Evolutionary conservation across 2,329 filamentous ascomycete species (phyloP).

Genomic region (Curvularia verruculosa): DNA sequence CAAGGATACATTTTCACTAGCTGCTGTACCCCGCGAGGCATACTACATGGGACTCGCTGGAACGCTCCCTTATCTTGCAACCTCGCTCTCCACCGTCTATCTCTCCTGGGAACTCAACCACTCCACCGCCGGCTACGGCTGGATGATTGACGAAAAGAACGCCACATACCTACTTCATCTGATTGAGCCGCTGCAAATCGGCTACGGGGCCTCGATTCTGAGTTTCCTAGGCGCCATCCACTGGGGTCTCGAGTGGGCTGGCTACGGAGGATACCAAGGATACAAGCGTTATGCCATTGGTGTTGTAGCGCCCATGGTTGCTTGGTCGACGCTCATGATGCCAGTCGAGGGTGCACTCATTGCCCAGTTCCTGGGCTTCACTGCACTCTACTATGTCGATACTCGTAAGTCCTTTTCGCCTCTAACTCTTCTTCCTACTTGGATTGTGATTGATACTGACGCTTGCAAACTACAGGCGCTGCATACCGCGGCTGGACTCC

Average conservation of each 20-base stretch:
- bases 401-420: conserved; percentile 43
- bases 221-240: conserved; percentile 94
- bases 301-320: conserved; percentile 76
- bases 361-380: conserved; percentile 83
- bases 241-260: conserved; percentile 87
- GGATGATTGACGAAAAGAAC: conserved; percentile 71
- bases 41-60: conserved; percentile 59
- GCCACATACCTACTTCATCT: conserved; percentile 74
- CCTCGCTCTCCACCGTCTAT: conserved; percentile 80
- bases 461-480: conserved; percentile 55
- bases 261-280: conserved; percentile 69
- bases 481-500: conserved; percentile 78
- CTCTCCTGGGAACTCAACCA: conserved; percentile 84
- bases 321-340: conserved; percentile 88
- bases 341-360: conserved; percentile 85
- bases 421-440: background rate
- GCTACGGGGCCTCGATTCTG: conserved; percentile 89
- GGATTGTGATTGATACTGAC: background rate
- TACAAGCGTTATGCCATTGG: conserved; percentile 85
- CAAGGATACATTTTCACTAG: conserved; percentile 56
- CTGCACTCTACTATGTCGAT: conserved; percentile 84
- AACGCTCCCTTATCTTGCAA: conserved; percentile 72
- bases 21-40: conserved; percentile 55
- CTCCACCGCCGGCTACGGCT: conserved; percentile 64
- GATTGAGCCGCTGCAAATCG: conserved; percentile 86